These are phyloP conservation scores for Vaccinium corymbosum DNA, from an alignment of 148 eudicot genomes.

Conservation along the genomic window DNA sequence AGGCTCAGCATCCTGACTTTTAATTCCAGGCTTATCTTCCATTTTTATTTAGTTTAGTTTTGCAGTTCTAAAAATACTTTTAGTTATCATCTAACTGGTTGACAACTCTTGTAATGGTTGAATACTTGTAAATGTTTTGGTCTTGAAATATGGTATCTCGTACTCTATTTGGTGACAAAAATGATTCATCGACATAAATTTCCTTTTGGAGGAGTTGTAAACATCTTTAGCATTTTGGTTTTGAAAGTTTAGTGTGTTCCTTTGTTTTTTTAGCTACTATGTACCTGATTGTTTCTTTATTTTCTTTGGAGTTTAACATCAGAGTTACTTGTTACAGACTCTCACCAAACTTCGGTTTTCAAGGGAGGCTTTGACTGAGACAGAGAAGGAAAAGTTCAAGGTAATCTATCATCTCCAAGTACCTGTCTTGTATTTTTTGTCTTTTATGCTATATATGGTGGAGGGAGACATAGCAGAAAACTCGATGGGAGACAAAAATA, in stretches of 20 bases:
- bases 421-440: neutral
- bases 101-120: neutral
- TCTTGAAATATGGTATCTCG: neutral
- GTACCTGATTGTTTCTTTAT: neutral
- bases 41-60: neutral
- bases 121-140: neutral
- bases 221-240: neutral
- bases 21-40: neutral
- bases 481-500: neutral
- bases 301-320: neutral
- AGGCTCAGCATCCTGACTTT: neutral
- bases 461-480: neutral
- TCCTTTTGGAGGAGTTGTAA: neutral
- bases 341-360: conserved; percentile 90
- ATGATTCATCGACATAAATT: conserved; percentile 1
- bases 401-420: conserved; percentile 28
- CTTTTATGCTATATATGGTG: neutral
- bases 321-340: conserved; percentile 46
- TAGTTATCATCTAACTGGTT: neutral
- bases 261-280: neutral
- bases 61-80: neutral
- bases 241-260: neutral
- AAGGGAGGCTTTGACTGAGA: conserved; percentile 58
- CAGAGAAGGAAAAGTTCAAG: conserved; percentile 68
- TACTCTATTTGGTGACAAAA: neutral